phyloP scores from a whole-genome alignment of 2,329 filamentous ascomycete genomes.

The Penicillium palitans region DNA sequence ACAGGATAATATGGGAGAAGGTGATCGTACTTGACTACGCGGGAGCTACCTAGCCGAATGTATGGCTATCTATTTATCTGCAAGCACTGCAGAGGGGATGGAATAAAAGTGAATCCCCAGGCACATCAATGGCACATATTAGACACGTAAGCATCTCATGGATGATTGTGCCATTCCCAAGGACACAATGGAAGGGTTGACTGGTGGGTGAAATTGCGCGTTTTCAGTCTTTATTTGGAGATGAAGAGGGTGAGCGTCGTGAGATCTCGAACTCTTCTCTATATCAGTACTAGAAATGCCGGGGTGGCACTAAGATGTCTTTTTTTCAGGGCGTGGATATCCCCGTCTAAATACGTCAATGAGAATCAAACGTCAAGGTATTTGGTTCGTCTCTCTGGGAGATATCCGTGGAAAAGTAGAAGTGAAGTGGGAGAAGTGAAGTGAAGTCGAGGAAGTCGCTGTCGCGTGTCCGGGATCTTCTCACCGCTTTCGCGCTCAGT shows the following conservation, averaged over 20 bases:
- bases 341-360: background rate
- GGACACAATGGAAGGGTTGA: background rate
- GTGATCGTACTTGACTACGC: background rate
- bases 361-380: background rate
- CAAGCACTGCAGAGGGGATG: background rate
- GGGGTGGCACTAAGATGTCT: too few relatives aligned
- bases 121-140: background rate
- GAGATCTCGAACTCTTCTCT: background rate
- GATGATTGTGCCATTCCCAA: background rate
- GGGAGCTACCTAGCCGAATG: background rate
- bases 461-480: background rate
- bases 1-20: background rate
- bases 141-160: background rate
- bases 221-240: background rate
- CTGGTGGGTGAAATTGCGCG: too few relatives aligned
- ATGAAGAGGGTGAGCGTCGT: background rate
- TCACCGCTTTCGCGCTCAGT: constrained; percentile 7
- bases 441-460: background rate
- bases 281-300: background rate
- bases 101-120: background rate
- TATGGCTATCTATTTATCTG: background rate
- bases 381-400: too few relatives aligned
- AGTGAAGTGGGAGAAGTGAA: background rate
- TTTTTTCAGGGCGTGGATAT: background rate
- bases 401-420: background rate